Evolutionary conservation across 257 asterid genomes (phyloP), one percentile per base, ranked within the genome.

Genomic region (Solanum appendiculatum): DNA sequence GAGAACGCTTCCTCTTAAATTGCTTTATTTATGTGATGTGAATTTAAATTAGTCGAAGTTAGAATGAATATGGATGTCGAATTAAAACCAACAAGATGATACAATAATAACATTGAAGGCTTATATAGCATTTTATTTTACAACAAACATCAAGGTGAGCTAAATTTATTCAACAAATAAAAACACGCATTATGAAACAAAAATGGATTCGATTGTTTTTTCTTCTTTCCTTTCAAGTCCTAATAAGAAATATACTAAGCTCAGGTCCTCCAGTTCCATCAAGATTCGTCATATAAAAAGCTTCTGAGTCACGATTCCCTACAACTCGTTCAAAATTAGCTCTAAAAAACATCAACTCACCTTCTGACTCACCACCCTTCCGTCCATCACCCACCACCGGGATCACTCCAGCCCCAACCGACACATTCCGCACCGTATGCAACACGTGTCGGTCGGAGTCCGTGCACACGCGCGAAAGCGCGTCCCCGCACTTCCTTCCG

Each of bases 221-320:
- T 21, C 1, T 12, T 21, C n/a, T n/a, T n/a, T 37, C 1, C 15
- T 78, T 27, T 94, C 93, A 96, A 85, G 93, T 92, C 90, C 99
- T 91, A 77, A 95, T 94, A 80, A 96, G 90, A 85, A 95, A 96
- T 86, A 96, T 93, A 88, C 99, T 93, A 86, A 96, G 93, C 51
- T 95, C 99, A 21, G 98, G 98, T 51, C 99, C 99, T 54, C 98
- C 96, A 68, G 90, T 92, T 4, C 98, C 98, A 72, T 96, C 99
- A 34, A 98, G 95, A 74, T 96, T 96, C 94, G 93, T 85, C 99
- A 96, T 96, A 64, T 96, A 95, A 83, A 93, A 96, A 5, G 98
- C 99, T 87, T 96, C 98, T 74, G 99, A 95, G 90, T 96, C 98
- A 80, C 98, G 96, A 88, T 92, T 93, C 51, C 99, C 99, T 82